phyloP scores from a whole-genome alignment of 140 eudicot genomes.

The Senecio squalidus region DNA sequence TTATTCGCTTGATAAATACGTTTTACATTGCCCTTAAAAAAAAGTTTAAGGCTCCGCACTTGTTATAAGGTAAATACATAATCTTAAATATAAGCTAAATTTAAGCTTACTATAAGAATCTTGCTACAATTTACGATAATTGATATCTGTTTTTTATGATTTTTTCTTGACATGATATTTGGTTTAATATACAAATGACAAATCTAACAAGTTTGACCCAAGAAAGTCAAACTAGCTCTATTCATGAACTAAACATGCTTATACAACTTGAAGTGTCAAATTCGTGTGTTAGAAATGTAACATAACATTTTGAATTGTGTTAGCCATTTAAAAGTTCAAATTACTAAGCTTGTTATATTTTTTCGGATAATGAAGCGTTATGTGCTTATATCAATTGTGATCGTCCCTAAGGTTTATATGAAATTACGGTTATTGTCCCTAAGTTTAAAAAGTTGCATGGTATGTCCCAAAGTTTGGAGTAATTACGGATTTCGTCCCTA shows the following conservation, averaged over 20 bases:
- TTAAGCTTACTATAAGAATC: no score
- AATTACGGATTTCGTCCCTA: no score
- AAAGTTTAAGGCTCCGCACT: no score
- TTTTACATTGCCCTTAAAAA: no score
- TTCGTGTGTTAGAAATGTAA: background rate
- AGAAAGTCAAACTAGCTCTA: background rate
- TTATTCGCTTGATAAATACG: no score
- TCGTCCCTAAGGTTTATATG: no score
- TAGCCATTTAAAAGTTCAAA: background rate
- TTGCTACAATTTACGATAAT: no score
- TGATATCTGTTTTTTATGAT: background rate
- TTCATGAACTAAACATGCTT: background rate
- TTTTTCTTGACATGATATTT: background rate
- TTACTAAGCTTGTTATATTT: background rate
- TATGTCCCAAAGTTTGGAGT: no score
- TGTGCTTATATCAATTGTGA: background rate
- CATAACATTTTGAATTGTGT: background rate
- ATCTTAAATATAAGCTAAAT: no score
- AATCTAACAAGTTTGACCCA: background rate
- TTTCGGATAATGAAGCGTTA: background rate
- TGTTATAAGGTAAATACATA: no score
- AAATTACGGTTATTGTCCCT: no score
- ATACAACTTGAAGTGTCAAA: background rate
- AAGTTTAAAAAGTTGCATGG: no score
- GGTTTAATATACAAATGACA: background rate